Evolutionary conservation across 2,329 filamentous ascomycete genomes (phyloP).

Genomic region (Metarhizium anisopliae): DNA sequence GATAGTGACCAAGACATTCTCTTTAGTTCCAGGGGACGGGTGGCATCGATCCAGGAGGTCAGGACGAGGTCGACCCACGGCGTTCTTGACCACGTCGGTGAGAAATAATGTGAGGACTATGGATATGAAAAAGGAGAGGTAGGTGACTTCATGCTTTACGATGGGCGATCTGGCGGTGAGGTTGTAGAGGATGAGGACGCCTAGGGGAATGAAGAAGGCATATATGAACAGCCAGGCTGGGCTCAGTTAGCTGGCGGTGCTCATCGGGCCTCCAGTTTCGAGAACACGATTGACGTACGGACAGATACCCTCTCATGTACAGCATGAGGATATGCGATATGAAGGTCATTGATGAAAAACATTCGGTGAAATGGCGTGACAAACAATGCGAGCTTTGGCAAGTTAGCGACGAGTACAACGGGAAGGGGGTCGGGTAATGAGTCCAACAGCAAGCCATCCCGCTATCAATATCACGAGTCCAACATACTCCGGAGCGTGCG

Average conservation of each 20-base stretch:
- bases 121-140: constrained; percentile 71
- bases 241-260: not conserved
- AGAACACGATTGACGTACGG: constrained; percentile 35
- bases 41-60: constrained; percentile 68
- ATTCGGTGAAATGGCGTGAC: constrained; percentile 87
- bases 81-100: constrained; percentile 87
- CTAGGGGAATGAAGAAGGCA: constrained; percentile 62
- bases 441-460: constrained; percentile 5
- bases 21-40: constrained; percentile 44
- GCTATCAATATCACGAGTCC: constrained; percentile 5
- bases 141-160: constrained; percentile 77
- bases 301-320: constrained; percentile 75
- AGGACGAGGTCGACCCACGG: constrained; percentile 63
- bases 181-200: constrained; percentile 58
- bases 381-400: constrained; percentile 19
- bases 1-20: constrained; percentile 48
- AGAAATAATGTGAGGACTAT: constrained; percentile 72
- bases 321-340: constrained; percentile 81
- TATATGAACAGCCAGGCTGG: constrained; percentile 70
- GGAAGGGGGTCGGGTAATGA: not conserved
- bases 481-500: constrained; percentile 6
- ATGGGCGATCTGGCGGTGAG: constrained; percentile 49
- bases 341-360: constrained; percentile 79
- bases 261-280: not conserved
- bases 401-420: constrained; percentile 2